Evolutionary conservation across 345 rosid species (phyloP), one percentile per base, ranked within the genome.

Genomic region (Durio zibethinus): DNA sequence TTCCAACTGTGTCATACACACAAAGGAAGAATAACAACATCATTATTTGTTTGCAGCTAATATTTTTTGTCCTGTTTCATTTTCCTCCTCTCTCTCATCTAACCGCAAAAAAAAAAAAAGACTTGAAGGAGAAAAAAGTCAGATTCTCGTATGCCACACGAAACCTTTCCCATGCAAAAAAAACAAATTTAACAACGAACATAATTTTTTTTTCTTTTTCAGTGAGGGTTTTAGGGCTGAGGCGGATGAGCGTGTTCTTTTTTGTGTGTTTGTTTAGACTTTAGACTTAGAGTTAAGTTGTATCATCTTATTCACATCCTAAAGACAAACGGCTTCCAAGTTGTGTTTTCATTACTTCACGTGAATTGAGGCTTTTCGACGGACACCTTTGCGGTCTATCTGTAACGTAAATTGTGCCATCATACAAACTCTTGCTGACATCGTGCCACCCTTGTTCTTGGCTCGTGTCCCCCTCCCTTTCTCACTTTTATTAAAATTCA

Each of bases 81-180:
- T 43, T 33, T 42, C 59, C 40, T 70, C 77, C 69, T 33, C 7
- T 50, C 20, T 50, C 43, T 21, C 1, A 50, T 64, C 43, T 79
- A 84, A 81, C 80, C 62, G 77, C 78, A 62, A 69, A 54, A 23
- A 69, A 27, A n/a, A 52, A 53, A 14, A 21, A 73, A 40, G 47
- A 57, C 60, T 15, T 50, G 40, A 35, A 35, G 59, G 21, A 73
- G 52, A 53, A 72, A 18, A 71, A 71, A 27, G 62, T 52, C 75
- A 50, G 74, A 18, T 29, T 48, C 27, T 70, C 48, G 47, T 73
- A 21, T 74, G 52, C 64, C 38, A 68, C 77, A 78, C 80, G 84
- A 81, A 81, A 78, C 76, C 80, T 8, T 53, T 61, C 72, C 66
- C 48, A 38, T 31, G 42, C 40, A 45, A 71, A 73, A 80, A 75